Conservation (phyloP, 2,329 filamentous ascomycete genomes). For the Aspergillus persii region DNA sequence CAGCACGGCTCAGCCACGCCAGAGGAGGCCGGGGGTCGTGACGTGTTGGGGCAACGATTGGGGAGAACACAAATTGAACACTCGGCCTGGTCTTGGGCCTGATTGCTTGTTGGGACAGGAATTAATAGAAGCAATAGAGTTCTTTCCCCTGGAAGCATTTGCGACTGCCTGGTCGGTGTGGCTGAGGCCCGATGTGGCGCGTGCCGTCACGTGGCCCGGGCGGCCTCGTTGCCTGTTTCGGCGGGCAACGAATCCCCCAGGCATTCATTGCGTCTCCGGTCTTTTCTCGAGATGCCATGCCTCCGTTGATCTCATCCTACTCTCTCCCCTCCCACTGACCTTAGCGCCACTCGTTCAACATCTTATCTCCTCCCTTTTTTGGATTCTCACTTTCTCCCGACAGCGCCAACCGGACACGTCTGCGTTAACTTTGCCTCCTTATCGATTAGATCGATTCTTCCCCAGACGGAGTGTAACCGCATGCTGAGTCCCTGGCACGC, state of each 20-base stretch:
- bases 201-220: slow-evolving; percentile 19
- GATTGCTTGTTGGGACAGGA: too few species aligned
- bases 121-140: background rate
- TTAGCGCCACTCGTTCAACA: background rate
- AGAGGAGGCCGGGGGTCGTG: background rate
- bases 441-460: slow-evolving; percentile 28
- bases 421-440: slow-evolving; percentile 27
- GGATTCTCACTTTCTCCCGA: background rate
- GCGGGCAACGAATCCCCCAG: slow-evolving; percentile 11
- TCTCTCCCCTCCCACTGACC: background rate
- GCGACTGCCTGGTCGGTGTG: background rate
- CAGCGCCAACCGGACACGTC: slow-evolving; percentile 23
- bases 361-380: background rate
- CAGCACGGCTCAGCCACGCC: background rate
- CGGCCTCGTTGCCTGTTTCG: slow-evolving; percentile 18
- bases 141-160: background rate
- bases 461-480: background rate
- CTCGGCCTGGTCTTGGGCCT: too few species aligned
- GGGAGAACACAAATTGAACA: background rate
- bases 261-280: slow-evolving; percentile 6
- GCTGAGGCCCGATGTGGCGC: background rate
- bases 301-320: background rate
- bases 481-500: background rate
- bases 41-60: slow-evolving; percentile 13
- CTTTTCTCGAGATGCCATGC: background rate